Base-by-base conservation (phyloP, 805 yeast species). In the Alloascoidea hylecoeti region DNA sequence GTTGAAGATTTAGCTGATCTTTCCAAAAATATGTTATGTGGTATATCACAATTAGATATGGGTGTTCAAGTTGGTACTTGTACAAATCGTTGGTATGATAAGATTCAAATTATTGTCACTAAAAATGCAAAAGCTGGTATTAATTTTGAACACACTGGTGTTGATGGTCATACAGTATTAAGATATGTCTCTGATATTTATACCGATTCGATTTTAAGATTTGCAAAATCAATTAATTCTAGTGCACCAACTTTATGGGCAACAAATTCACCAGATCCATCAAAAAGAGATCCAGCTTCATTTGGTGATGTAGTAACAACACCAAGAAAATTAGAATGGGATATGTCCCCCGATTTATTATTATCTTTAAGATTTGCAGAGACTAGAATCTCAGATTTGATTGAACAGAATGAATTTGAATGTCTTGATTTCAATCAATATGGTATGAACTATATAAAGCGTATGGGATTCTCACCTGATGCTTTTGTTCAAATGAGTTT, bases 11-110 rank as follows among this genome's bases (percentile, higher is more conserved):
- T 56, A 3, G 42, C 61, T 15, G 81, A 79, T 41, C 59, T 86
- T 49, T 73, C 92, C 13, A 78, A 79, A 52, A 85, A 86, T 52
- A 79, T 84, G 78, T 68, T 86, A 34, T 86, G 96, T 56, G 96
- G 96, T 4, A 71, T 80, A 42, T 76, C 85, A 9, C 70, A 68
- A 28, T 62, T 86, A 32, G 83, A 82, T 44, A 72, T 81, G 47
- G 95, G 95, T 48, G 76, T 85, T 37, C 96, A 86, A 60, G 78
- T 80, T 23, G 96, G 96, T 42, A 84, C 96, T 3, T 85, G 96
- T 59, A 80, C 95, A 23, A 86, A 86, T 57, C 65, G 96, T 54
- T 86, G 95, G 96, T 86, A 85, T 54, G 96, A 86, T 58, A 86
- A 86, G 58, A 60, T 86, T 45, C 96, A 86, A 57, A 68, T 86